Evolutionary conservation across 331 rosid genomes (phyloP).

Genomic region (Ulmus americana): DNA sequence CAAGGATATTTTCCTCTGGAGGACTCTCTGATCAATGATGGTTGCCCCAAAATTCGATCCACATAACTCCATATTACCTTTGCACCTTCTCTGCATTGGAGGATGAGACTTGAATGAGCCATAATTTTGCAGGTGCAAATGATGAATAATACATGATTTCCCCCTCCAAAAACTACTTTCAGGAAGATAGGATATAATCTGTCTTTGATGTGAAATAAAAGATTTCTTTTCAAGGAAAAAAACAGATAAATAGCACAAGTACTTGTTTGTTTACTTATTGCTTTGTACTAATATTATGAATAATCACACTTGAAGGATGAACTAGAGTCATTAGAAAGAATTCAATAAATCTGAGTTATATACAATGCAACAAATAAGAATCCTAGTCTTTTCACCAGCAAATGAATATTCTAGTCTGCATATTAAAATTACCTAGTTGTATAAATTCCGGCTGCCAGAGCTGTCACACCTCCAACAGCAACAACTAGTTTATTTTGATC

Average conservation of each 20-base stretch:
- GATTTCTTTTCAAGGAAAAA: neutral
- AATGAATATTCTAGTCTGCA: neutral
- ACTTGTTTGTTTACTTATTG: neutral
- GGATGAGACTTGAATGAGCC: constrained; percentile 17
- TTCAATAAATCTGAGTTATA: neutral
- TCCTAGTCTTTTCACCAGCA: neutral
- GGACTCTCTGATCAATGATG: constrained; percentile 87
- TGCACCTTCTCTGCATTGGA: constrained; percentile 82
- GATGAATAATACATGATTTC: neutral
- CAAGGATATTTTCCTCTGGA: constrained; percentile 94
- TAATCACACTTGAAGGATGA: too few relatives aligned
- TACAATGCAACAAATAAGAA: neutral
- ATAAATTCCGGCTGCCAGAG: constrained; percentile 91
- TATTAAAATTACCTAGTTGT: constrained; percentile 64
- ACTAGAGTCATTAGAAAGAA: too few relatives aligned
- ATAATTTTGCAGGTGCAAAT: constrained; percentile 11
- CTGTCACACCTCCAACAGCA: constrained; percentile 92
- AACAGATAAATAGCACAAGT: neutral
- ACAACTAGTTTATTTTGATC: constrained; percentile 96
- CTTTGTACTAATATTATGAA: too few relatives aligned
- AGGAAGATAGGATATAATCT: neutral
- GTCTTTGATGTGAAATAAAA: neutral
- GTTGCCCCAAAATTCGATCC: constrained; percentile 94
- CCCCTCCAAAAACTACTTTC: constrained; percentile 3
- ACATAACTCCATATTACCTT: constrained; percentile 94